A percentile compares a stretch with the other conserved stretches of the same genome.
Evolutionary conservation across 2,329 filamentous ascomycete species (phyloP).

Genomic region (Diaporthe eres): DNA sequence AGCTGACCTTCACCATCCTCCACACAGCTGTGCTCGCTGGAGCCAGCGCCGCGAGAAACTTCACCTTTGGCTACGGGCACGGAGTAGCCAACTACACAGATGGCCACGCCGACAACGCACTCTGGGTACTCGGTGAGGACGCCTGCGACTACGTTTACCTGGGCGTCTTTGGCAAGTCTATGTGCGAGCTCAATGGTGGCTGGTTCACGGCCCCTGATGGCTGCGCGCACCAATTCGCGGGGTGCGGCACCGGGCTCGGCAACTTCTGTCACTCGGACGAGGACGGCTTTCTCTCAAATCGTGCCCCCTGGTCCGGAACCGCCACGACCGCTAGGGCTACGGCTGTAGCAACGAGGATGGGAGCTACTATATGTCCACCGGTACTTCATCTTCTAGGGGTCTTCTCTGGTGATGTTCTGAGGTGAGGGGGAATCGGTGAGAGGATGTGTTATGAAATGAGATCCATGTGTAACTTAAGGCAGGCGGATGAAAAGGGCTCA

Average conservation of each 20-base stretch:
- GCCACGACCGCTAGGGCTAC: background rate
- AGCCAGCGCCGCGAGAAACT: background rate
- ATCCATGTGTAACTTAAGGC: background rate
- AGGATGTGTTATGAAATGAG: background rate
- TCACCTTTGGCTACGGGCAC: background rate
- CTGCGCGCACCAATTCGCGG: background rate
- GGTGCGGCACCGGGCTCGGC: conserved; percentile 1
- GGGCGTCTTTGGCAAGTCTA: background rate
- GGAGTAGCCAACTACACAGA: conserved; percentile 3
- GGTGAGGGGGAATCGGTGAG: background rate
- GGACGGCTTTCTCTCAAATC: conserved; percentile 1
- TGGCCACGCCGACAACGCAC: conserved; percentile 6
- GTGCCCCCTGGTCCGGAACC: background rate
- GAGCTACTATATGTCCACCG: conserved; percentile 8
- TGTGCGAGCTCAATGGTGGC: background rate
- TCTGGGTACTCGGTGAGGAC: background rate
- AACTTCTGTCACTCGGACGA: conserved; percentile 21
- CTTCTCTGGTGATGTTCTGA: background rate
- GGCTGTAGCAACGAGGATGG: conserved; percentile 12
- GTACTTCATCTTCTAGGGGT: conserved; percentile 9
- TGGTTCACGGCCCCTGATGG: conserved; percentile 3
- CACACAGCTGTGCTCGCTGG: background rate
- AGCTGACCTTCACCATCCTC: background rate
- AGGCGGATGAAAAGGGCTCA: background rate
- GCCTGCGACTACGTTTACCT: conserved; percentile 20